Evolutionary conservation across 2,329 filamentous ascomycete species (phyloP).

Genomic region (Lizonia empirigonia): DNA sequence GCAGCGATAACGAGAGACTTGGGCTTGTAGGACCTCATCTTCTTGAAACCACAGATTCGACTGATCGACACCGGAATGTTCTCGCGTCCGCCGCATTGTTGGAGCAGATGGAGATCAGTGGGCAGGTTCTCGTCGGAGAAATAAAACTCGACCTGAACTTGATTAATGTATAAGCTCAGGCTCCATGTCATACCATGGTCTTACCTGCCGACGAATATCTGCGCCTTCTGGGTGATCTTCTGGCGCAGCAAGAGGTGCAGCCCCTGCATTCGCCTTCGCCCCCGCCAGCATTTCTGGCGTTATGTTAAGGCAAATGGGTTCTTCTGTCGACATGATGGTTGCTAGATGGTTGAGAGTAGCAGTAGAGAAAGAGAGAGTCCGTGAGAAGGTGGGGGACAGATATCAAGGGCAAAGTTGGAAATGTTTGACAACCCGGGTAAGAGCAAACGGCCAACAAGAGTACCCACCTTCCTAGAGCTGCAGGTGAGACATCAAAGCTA

Average conservation of each 20-base stretch:
- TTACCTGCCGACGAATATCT: conserved; percentile 39
- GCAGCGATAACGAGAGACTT: conserved; percentile 46
- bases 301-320: not conserved
- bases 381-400: not conserved
- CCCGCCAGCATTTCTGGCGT: conserved; percentile 3
- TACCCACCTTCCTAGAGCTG: not conserved
- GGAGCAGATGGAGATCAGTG: conserved; percentile 51
- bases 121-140: conserved; percentile 57
- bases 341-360: too few species aligned
- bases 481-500: conserved; percentile 11
- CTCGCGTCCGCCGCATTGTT: conserved; percentile 48
- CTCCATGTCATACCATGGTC: not conserved
- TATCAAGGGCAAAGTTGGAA: not conserved
- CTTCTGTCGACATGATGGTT: conserved; percentile 1
- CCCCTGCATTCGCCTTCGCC: not conserved
- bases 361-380: not conserved
- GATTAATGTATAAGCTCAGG: not conserved
- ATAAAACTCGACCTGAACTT: conserved; percentile 55
- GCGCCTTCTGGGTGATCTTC: conserved; percentile 37
- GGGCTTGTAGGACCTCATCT: conserved; percentile 55
- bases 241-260: not conserved
- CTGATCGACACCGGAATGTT: conserved; percentile 53
- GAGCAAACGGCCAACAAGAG: conserved; percentile 2
- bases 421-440: not conserved
- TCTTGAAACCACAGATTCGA: conserved; percentile 52